Evolutionary conservation across 2,329 filamentous ascomycete species (phyloP).

Genomic region (Fusarium sp.): DNA sequence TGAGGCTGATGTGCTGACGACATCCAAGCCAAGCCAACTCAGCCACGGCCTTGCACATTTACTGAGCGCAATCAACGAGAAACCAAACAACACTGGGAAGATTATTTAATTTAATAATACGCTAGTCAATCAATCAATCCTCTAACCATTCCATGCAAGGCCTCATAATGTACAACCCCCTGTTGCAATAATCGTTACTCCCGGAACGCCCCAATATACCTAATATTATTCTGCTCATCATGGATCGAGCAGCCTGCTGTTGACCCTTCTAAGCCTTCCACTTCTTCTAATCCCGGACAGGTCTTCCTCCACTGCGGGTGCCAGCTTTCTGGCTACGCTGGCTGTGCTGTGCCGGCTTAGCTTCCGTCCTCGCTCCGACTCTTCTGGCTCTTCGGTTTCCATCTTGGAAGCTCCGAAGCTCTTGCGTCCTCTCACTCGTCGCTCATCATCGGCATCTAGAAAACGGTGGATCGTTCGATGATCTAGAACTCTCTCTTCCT

Average conservation of each 20-base stretch:
- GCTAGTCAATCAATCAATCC: constrained; percentile 9
- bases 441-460: constrained; percentile 76
- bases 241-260: constrained; percentile 44
- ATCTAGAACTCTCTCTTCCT: constrained; percentile 78
- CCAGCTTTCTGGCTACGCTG: constrained; percentile 12
- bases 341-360: constrained; percentile 26
- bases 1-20: neutral
- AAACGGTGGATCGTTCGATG: constrained; percentile 91
- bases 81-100: neutral
- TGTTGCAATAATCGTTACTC: constrained; percentile 10
- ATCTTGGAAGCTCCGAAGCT: constrained; percentile 43
- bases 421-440: constrained; percentile 59
- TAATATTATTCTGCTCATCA: constrained; percentile 18
- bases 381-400: constrained; percentile 41
- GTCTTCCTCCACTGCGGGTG: constrained; percentile 32
- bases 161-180: constrained; percentile 10
- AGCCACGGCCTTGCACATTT: neutral
- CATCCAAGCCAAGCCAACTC: neutral
- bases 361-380: constrained; percentile 40
- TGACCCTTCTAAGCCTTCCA: constrained; percentile 48
- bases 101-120: neutral
- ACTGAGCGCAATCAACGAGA: neutral
- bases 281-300: constrained; percentile 45
- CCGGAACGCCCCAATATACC: constrained; percentile 7
- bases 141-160: neutral